These are phyloP conservation scores for Stagonosporopsis tanaceti DNA, from an alignment of 2,329 filamentous ascomycete species.

Conservation along the genomic window DNA sequence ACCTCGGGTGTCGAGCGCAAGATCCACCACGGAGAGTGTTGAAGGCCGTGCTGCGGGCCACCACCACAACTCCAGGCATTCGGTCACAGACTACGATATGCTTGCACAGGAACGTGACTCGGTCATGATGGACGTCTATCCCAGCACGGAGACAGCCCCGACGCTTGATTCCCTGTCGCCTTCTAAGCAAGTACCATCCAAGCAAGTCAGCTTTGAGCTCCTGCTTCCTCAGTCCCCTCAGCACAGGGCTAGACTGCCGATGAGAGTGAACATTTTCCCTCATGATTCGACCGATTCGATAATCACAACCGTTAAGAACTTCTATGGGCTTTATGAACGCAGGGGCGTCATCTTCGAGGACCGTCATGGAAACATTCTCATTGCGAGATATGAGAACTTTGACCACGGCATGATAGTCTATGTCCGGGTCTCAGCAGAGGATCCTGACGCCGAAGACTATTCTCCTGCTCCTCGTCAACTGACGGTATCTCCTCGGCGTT, in stretches of 20 bases:
- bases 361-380: slow-evolving; percentile 84
- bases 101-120: slow-evolving; percentile 38
- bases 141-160: slow-evolving; percentile 44
- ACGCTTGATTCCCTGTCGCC: slow-evolving; percentile 48
- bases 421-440: slow-evolving; percentile 77
- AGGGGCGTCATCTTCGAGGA: slow-evolving; percentile 95
- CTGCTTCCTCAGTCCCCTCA: slow-evolving; percentile 73
- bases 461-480: slow-evolving; percentile 57
- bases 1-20: slow-evolving; percentile 35
- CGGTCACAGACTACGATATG: slow-evolving; percentile 38
- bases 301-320: slow-evolving; percentile 98
- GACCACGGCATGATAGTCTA: slow-evolving; percentile 91
- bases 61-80: slow-evolving; percentile 38
- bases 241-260: slow-evolving; percentile 77
- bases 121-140: slow-evolving; percentile 46
- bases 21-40: slow-evolving; percentile 32
- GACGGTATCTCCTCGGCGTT: slow-evolving; percentile 60
- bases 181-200: slow-evolving; percentile 56
- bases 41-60: slow-evolving; percentile 40
- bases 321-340: slow-evolving; percentile 91
- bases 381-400: slow-evolving; percentile 96
- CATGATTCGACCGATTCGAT: slow-evolving; percentile 98
- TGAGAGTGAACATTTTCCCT: slow-evolving; percentile 89
- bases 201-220: slow-evolving; percentile 82
- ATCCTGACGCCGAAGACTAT: slow-evolving; percentile 59